phyloP scores from a whole-genome alignment of 2,329 filamentous ascomycete species.

The Sarocladium oryzae region DNA sequence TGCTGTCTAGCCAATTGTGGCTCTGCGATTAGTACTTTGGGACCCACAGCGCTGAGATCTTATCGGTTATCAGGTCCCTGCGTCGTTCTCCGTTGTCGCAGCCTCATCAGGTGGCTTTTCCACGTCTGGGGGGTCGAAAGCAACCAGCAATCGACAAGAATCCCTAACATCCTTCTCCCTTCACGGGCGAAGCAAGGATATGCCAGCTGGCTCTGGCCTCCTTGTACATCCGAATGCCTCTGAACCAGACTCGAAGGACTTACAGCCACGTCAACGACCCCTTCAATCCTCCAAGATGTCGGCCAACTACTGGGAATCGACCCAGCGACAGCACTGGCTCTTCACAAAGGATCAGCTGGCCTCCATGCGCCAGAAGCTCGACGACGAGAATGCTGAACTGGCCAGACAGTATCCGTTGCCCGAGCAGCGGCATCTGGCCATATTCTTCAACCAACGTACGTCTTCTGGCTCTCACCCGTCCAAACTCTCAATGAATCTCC shows the following conservation, averaged over 20 bases:
- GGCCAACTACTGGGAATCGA: constrained; percentile 94
- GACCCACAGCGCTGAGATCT: neutral
- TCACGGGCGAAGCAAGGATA: neutral
- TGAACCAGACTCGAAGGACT: neutral
- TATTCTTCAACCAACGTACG: constrained; percentile 88
- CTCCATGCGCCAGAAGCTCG: constrained; percentile 67
- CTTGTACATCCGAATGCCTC: neutral
- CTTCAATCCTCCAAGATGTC: constrained; percentile 53
- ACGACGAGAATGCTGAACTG: constrained; percentile 66
- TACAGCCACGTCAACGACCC: neutral
- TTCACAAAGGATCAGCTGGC: constrained; percentile 78
- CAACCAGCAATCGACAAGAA: neutral
- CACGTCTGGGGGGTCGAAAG: neutral
- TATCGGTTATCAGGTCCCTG: neutral
- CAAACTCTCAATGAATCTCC: neutral
- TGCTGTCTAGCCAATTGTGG: neutral
- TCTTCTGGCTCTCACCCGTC: constrained; percentile 3
- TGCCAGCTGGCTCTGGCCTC: neutral
- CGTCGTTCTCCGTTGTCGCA: neutral
- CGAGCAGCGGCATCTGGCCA: constrained; percentile 73
- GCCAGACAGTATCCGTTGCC: constrained; percentile 78
- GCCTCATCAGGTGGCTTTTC: neutral
- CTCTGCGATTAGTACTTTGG: neutral
- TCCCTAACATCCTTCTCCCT: neutral
- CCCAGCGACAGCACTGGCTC: constrained; percentile 83